Evolutionary conservation across 2,329 filamentous ascomycete genomes (phyloP).

Genomic region (Byssochlamys sp.): DNA sequence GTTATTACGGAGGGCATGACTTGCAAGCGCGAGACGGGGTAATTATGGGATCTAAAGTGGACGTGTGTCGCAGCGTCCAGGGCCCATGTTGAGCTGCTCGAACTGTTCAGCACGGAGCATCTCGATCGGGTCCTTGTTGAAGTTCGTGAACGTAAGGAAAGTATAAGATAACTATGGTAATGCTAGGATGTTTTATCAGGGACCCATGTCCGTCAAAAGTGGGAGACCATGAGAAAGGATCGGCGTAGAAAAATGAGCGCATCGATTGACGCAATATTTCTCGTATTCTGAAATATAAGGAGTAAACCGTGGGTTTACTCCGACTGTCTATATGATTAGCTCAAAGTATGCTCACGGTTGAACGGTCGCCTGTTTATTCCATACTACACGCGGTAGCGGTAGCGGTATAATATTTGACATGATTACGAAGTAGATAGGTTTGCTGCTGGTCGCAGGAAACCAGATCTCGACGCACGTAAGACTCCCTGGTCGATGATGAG

Average conservation of each 20-base stretch:
- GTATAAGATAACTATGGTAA: not conserved
- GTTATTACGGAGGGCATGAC: not conserved
- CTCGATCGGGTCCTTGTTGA: not conserved
- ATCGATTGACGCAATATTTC: not conserved
- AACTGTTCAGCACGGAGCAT: not conserved
- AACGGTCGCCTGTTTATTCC: not conserved
- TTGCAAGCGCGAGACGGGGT: not conserved
- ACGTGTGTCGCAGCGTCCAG: not conserved
- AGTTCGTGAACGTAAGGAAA: not conserved
- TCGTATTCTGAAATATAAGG: not conserved
- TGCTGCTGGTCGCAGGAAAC: not conserved
- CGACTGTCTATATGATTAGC: not conserved
- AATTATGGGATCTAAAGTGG: not conserved
- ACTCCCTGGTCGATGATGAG: not conserved
- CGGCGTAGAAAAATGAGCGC: not conserved
- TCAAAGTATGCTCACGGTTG: not conserved
- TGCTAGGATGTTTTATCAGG: not conserved
- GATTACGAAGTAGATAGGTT: not conserved
- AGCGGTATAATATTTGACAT: not conserved
- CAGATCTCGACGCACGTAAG: not conserved
- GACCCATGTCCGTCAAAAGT: not conserved
- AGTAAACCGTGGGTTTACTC: not conserved
- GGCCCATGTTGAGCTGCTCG: not conserved
- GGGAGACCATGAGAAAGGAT: not conserved
- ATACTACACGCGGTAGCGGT: too few relatives aligned